Conservation (phyloP, 1,284 basidiomycete genomes). For the Vanrija sp. region DNA sequence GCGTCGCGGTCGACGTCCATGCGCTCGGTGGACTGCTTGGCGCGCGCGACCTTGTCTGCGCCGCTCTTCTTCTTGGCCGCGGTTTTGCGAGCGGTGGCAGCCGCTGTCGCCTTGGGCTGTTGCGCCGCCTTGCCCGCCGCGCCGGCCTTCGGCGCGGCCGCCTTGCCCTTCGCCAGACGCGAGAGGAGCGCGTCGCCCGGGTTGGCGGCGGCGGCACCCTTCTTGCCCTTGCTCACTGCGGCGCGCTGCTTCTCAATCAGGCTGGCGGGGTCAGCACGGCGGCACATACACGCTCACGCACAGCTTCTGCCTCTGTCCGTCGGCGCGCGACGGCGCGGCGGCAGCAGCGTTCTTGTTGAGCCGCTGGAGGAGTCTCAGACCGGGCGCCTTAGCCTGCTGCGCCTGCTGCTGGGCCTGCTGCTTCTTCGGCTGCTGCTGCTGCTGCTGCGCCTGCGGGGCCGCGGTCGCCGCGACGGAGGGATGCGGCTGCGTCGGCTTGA, state of each 20-base stretch:
- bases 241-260: slow-evolving; percentile 39
- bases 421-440: slow-evolving; percentile 32
- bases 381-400: slow-evolving; percentile 27
- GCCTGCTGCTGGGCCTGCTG: not conserved
- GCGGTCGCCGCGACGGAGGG: slow-evolving; percentile 11
- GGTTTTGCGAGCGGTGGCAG: not conserved
- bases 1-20: slow-evolving; percentile 35
- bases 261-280: slow-evolving; percentile 16
- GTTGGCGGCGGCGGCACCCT: not conserved
- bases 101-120: not conserved
- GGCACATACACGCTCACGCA: slow-evolving; percentile 16
- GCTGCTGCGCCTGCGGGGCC: slow-evolving; percentile 8
- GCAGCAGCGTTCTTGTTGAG: slow-evolving; percentile 25
- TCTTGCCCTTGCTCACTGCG: slow-evolving; percentile 23
- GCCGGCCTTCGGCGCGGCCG: not conserved
- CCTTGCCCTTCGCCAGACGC: slow-evolving; percentile 19
- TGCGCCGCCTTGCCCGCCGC: not conserved
- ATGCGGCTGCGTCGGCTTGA: slow-evolving; percentile 25
- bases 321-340: not conserved
- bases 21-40: slow-evolving; percentile 22
- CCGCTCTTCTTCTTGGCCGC: slow-evolving; percentile 5
- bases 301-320: slow-evolving; percentile 33
- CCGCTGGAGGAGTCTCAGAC: slow-evolving; percentile 32
- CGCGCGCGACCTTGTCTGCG: slow-evolving; percentile 30
- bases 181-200: slow-evolving; percentile 33